Base-by-base conservation (phyloP, 768 basidiomycete species). In the Tricholoma saponaceum region DNA sequence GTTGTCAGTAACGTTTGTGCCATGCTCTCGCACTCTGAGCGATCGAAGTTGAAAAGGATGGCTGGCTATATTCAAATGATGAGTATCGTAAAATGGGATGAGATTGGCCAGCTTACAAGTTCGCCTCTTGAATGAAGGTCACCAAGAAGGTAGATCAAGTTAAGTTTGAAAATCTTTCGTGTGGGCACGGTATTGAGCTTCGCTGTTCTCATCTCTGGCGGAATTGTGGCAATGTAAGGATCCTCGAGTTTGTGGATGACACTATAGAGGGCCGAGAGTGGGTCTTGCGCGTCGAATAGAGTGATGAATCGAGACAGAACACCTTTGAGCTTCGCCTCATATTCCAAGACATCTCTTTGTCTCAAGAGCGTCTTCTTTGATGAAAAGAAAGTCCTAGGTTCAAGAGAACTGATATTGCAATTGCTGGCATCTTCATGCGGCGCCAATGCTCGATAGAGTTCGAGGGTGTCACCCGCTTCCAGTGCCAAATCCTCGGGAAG, bases 31-130 rank as follows among this genome's bases (percentile, higher is more conserved):
- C 86, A 88, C 18, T 74, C 72, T 2, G 71, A 66, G 18, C 87
- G 79, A 60, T 87, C 84, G 62, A 89, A 87, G 54, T 75, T 79
- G 72, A 90, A 90, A 20, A 89, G 67, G 12, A 90, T 79, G 0
- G 85, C 87, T 3, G 86, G 86, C 85, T 86, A 54, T 0, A 41
- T 9, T 55, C n/a, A 32, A 12, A 25, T 46, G 54, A 49, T 33
- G 16, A 23, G 56, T 16, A 26, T 18, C 39, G 3, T 18, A 18
- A 18, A 51, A 18, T 22, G 20, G 16, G 37, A 51, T 52, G 28
- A 10, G 50, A 47, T 5, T 39, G 26, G 30, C 10, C 0, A 5
- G 71, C 85, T 64, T 62, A 87, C 86, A 33, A 89, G 74, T 58
- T 84, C 74, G 3, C 76, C 79, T 50, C 69, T 69, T 1, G 66